A percentile compares a stretch with the other conserved stretches of the same genome.
phyloP scores from a whole-genome alignment of 352 stramenopile species.

The Phytopythium ostracodes region DNA sequence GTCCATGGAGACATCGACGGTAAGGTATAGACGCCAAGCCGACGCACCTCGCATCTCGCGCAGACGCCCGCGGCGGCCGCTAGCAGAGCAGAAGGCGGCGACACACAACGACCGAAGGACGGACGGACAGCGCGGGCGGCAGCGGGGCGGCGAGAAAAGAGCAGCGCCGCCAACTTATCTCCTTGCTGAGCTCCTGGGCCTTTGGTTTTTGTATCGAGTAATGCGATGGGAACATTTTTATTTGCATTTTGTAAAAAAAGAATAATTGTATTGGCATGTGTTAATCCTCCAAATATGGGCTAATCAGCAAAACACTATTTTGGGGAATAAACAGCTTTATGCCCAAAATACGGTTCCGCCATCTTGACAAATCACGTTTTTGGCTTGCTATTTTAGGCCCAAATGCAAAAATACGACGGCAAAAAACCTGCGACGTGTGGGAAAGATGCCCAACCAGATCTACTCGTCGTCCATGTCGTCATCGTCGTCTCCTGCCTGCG shows the following conservation, averaged over 20 bases:
- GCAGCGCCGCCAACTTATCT: background rate
- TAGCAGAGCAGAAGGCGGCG: background rate
- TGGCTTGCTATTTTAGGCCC: background rate
- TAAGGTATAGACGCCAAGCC: background rate
- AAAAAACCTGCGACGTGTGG: conserved; percentile 5
- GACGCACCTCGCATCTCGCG: conserved; percentile 3
- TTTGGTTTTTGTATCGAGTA: too few species aligned
- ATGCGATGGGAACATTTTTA: background rate
- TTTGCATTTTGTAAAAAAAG: background rate
- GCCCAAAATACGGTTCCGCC: background rate
- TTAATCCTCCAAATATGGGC: too few species aligned
- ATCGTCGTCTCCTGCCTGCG: conserved; percentile 20
- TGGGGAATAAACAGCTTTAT: too few species aligned
- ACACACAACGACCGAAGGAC: background rate
- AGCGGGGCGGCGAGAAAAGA: background rate
- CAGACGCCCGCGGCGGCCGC: background rate
- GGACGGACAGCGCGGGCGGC: background rate
- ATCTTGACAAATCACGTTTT: conserved; percentile 7
- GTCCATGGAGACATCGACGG: background rate
- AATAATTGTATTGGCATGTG: background rate
- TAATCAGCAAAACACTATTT: too few species aligned
- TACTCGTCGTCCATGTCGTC: conserved; percentile 12
- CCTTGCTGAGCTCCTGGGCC: background rate
- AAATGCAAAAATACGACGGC: too few species aligned
- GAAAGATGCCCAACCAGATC: background rate